Evolutionary conservation across 2,329 filamentous ascomycete species (phyloP).

Genomic region (Escovopsis weberi): DNA sequence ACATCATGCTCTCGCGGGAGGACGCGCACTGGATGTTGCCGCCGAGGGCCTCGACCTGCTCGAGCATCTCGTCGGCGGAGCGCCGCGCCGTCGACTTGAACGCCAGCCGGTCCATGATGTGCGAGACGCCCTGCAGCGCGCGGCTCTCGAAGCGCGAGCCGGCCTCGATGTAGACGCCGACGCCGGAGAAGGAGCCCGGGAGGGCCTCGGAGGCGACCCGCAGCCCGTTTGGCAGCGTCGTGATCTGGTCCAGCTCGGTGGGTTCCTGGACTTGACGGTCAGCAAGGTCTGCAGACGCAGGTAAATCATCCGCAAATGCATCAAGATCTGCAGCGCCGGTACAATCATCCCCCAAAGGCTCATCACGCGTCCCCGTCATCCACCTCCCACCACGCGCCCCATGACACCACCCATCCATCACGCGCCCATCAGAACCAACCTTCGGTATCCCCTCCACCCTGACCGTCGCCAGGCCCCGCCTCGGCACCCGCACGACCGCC

Average conservation of each 20-base stretch:
- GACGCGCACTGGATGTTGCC: constrained; percentile 97
- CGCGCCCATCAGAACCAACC: constrained; percentile 9
- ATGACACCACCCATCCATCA: background rate
- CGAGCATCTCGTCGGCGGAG: constrained; percentile 71
- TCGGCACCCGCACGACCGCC: constrained; percentile 11
- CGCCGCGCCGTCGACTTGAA: constrained; percentile 75
- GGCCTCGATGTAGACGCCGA: constrained; percentile 91
- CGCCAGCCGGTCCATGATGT: constrained; percentile 88
- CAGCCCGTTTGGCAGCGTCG: constrained; percentile 79
- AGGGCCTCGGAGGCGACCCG: constrained; percentile 90
- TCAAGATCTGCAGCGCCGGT: too few relatives aligned
- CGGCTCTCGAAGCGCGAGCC: constrained; percentile 88
- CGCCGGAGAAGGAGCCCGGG: constrained; percentile 84
- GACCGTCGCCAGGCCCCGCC: constrained; percentile 19
- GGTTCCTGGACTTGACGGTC: constrained; percentile 38
- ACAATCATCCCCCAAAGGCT: too few relatives aligned
- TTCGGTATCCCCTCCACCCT: constrained; percentile 22
- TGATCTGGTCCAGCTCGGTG: constrained; percentile 74
- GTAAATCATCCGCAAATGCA: too few relatives aligned
- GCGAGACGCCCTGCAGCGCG: constrained; percentile 74
- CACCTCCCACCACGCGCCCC: background rate
- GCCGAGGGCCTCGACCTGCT: constrained; percentile 73
- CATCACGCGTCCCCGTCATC: background rate
- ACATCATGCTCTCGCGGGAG: constrained; percentile 93
- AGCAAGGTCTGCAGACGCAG: too few relatives aligned